A percentile compares a stretch with the other conserved stretches of the same genome.
These are phyloP conservation scores for Zopfia rhizophila DNA, from an alignment of 2,329 filamentous ascomycete species.

Conservation along the genomic window DNA sequence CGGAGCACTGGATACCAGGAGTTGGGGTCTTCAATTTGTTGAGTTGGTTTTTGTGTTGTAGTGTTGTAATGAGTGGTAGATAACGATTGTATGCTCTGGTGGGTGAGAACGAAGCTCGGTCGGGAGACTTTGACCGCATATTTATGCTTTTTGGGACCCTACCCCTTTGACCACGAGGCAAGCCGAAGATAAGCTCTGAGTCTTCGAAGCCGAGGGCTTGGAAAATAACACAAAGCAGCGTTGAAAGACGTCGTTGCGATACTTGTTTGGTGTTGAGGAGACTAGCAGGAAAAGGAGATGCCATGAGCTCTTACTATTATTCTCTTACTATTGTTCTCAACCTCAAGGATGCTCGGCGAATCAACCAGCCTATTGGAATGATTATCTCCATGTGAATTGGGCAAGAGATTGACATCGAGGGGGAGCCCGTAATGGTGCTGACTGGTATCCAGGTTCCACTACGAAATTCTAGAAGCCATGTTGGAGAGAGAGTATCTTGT, in stretches of 20 bases:
- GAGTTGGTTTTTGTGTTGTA: conserved; percentile 23
- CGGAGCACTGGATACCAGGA: conserved; percentile 13
- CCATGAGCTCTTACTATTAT: conserved; percentile 28
- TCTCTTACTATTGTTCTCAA: conserved; percentile 31
- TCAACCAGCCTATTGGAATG: conserved; percentile 2
- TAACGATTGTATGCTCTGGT: conserved; percentile 30
- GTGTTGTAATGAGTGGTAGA: conserved; percentile 28
- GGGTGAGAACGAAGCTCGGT: conserved; percentile 9
- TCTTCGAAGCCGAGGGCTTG: too few species aligned
- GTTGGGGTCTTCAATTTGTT: conserved; percentile 26
- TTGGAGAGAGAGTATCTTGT: too few species aligned
- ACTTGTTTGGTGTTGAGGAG: conserved; percentile 3
- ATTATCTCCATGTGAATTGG: too few species aligned
- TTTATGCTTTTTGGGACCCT: conserved; percentile 24
- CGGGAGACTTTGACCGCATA: neutral
- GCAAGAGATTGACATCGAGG: too few species aligned
- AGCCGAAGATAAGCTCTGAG: too few species aligned
- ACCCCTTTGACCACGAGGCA: too few species aligned
- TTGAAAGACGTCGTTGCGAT: neutral
- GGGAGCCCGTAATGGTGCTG: too few species aligned
- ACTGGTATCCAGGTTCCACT: too few species aligned
- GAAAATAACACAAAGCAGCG: neutral
- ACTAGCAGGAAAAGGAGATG: conserved; percentile 1
- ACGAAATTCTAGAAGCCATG: too few species aligned
- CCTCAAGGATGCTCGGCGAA: conserved; percentile 5